Percentiles rank a stretch among this genome's conserved stretches.
These are phyloP conservation scores for Cornus florida DNA, from an alignment of 148 eudicot species.

Conservation along the genomic window DNA sequence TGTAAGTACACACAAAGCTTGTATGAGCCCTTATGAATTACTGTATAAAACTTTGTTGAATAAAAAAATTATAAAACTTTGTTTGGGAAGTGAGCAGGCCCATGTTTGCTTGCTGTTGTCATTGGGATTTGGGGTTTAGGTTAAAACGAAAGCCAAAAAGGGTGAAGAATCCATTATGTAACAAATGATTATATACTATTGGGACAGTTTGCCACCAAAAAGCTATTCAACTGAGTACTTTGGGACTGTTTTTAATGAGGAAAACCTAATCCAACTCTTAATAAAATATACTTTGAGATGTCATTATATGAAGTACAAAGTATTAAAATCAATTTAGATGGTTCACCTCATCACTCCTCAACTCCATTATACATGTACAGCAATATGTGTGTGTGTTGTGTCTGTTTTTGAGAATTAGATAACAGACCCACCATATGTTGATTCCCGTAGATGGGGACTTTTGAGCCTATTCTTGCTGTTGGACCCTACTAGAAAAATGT, in stretches of 20 bases:
- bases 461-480: background rate
- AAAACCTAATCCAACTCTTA: background rate
- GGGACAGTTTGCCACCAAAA: background rate
- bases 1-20: background rate
- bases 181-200: background rate
- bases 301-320: too few species aligned
- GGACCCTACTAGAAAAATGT: background rate
- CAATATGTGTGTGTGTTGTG: too few species aligned
- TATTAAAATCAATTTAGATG: background rate
- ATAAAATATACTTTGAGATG: background rate
- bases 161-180: constrained; percentile 3
- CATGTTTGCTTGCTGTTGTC: background rate
- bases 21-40: background rate
- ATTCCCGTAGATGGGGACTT: background rate
- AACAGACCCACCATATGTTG: too few species aligned
- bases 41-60: too few species aligned
- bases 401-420: too few species aligned
- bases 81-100: background rate
- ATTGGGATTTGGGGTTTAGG: background rate
- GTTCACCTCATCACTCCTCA: too few species aligned
- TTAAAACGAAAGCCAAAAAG: background rate
- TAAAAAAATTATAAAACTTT: too few species aligned
- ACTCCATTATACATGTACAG: too few species aligned
- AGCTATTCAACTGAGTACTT: background rate
- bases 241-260: background rate